Base-by-base conservation (phyloP, 495 filamentous ascomycete genomes). In the Hypoxylon crocopeplum region DNA sequence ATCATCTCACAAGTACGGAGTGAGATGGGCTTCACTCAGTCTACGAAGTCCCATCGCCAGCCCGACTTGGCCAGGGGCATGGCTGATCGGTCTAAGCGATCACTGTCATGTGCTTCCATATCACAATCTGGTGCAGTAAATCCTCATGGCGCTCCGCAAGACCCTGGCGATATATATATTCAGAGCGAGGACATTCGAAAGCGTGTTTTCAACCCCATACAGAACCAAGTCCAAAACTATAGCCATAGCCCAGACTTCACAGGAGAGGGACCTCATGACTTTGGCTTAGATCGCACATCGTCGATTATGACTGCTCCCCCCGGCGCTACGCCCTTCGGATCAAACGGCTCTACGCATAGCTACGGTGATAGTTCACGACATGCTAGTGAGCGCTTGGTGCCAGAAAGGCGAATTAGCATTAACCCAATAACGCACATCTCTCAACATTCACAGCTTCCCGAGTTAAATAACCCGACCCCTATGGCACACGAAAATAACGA, bases 131-230 rank as follows among this genome's bases (percentile, higher is more conserved):
- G 22, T 27, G 29, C 55, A 25, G 32, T 45, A 15, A 68, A 70
- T 46, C 68, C 68, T 30, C 68, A 70, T 27, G 68, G 68, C 29
- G 64, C 68, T 8, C 68, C 68, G 7, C 64, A 70, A 50, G 63
- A 70, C 32, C 68, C 68, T 13, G 36, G 64, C 24, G 68, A 70
- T 40, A 68, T 70, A 46, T 70, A 70, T 32, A 61, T 68, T 2
- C 65, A 63, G 48, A 66, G 61, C 40, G 55, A 70, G 24, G 68
- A 68, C n/a, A 59, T 70, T 33, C 64, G 68, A 48, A 65, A 58
- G 50, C 60, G 61, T 8, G 37, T 44, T 21, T 60, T 61, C 16
- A 44, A 68, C 5, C 44, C 55, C 12, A 21, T 48, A n/a, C 65
- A 55, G 19, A 61, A 57, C 12, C 64, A 59, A 8, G 48, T 51